phyloP scores from a whole-genome alignment of 176 grass and related monocot species.

The Paspalum notatum region DNA sequence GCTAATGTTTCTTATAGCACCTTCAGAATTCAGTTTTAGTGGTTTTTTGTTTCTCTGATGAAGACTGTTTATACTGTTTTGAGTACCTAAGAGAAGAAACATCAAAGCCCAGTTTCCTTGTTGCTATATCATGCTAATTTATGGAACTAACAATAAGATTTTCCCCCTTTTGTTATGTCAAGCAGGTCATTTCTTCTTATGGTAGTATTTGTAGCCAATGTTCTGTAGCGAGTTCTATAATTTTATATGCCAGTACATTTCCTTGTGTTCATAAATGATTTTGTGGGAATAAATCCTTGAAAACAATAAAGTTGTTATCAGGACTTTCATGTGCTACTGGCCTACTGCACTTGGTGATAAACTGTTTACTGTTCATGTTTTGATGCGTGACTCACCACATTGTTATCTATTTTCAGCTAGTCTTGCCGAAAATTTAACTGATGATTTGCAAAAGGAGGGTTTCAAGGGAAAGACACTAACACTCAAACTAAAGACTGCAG shows the following conservation, averaged over 20 bases:
- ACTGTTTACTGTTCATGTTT: neutral
- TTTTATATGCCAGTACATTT: neutral
- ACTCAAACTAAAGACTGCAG: constrained; percentile 91
- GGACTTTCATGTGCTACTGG: neutral
- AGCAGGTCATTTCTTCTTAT: neutral
- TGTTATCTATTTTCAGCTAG: constrained; percentile 58
- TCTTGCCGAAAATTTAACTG: constrained; percentile 76
- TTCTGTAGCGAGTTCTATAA: neutral
- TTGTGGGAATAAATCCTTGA: constrained; percentile 1
- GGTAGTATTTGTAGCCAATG: neutral
- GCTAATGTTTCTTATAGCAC: neutral
- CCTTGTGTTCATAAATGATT: neutral
- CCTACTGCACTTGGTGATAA: neutral
- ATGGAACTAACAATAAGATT: constrained; percentile 8
- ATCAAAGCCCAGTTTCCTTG: neutral
- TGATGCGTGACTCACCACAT: neutral
- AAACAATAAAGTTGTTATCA: neutral
- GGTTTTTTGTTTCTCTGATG: constrained; percentile 5
- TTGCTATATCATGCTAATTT: constrained; percentile 11
- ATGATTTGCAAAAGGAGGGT: constrained; percentile 82
- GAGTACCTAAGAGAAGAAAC: constrained; percentile 1
- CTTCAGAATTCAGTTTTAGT: neutral
- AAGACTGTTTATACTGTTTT: neutral
- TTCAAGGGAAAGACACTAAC: constrained; percentile 79
- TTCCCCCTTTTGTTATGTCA: neutral